Evolutionary conservation across 306 rosid genomes (phyloP), one percentile per base, ranked within the genome.

Genomic region (Cucurbita moschata): DNA sequence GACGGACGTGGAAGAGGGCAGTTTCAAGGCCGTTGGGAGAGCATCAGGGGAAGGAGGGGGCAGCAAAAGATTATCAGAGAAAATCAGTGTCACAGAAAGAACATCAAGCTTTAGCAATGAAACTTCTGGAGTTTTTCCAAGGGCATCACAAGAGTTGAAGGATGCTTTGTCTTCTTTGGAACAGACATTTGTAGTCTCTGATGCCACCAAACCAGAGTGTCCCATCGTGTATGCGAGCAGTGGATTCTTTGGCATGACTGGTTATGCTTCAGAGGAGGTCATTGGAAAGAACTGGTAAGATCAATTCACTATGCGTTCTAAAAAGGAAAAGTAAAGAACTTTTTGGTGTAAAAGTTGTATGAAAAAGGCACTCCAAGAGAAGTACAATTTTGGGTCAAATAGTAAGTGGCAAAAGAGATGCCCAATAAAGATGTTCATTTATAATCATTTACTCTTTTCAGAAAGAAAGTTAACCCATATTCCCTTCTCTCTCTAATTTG

Each of bases 161-260:
- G 87, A 80, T 11, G 99, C 99, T 26, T 44, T 94, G 87, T 72
- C 88, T 0, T 80, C 90, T 9, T 82, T 91, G 58, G 97, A 91
- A 54, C 99, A 94, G 75, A 91, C 99, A 10, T 94, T 94, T 77
- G 99, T 94, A 55, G 99, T 94, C 70, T 94, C 99, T 1, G 97
- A 94, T 79, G 99, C 97, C 53, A 85, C 96, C 35, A 89, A 88
- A 74, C 97, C 99, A 30, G 99, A 94, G n/a, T 87, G 91, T 66
- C 99, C 99, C 12, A 94, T 94, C 51, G 12, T 94, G 85, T 94
- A 84, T 81, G 96, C 99, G 11, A 94, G 99, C 80, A 86, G 87
- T 73, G 99, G 99, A 1, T 94, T 94, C 72, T 94, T 91, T 57
- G 69, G 46, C 10, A 94, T 94, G 96, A 91, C 99, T 18, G 99